phyloP scores from a whole-genome alignment of 2,329 filamentous ascomycete genomes.

The Emmonsiellopsis sp. region DNA sequence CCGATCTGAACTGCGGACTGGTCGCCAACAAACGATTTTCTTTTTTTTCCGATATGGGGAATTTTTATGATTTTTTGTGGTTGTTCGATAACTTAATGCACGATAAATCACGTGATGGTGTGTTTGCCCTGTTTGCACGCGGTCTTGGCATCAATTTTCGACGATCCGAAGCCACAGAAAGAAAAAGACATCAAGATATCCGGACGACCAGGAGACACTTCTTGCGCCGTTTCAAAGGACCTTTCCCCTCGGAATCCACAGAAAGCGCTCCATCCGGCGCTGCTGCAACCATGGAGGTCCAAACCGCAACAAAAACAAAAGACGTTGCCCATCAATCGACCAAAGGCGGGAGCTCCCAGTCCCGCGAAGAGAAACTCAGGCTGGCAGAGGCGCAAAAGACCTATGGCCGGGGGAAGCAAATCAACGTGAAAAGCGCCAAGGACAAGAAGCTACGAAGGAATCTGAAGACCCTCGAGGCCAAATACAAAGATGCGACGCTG shows the following conservation, averaged over 20 bases:
- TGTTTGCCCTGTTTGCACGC: constrained; percentile 11
- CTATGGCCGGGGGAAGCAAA: constrained; percentile 75
- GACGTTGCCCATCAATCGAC: neutral
- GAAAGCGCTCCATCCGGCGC: neutral
- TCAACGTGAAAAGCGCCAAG: constrained; percentile 62
- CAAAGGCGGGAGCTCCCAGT: constrained; percentile 14
- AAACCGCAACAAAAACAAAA: constrained; percentile 21
- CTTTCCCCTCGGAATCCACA: neutral
- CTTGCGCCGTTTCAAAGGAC: neutral
- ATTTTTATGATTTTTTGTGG: neutral
- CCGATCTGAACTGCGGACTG: neutral
- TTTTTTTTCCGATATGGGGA: constrained; percentile 1
- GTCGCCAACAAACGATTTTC: neutral
- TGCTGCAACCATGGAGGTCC: constrained; percentile 10
- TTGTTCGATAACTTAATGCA: neutral
- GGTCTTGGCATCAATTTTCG: constrained; percentile 31
- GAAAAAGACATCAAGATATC: neutral
- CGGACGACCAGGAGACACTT: neutral
- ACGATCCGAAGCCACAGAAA: constrained; percentile 13
- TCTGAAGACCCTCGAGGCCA: constrained; percentile 66
- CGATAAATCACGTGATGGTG: constrained; percentile 24
- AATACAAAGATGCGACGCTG: constrained; percentile 70
- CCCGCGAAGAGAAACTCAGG: constrained; percentile 30
- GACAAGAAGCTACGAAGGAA: constrained; percentile 86
- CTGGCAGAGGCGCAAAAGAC: constrained; percentile 52